phyloP scores from a whole-genome alignment of 139 green algal species.

The Closterium sp. region DNA sequence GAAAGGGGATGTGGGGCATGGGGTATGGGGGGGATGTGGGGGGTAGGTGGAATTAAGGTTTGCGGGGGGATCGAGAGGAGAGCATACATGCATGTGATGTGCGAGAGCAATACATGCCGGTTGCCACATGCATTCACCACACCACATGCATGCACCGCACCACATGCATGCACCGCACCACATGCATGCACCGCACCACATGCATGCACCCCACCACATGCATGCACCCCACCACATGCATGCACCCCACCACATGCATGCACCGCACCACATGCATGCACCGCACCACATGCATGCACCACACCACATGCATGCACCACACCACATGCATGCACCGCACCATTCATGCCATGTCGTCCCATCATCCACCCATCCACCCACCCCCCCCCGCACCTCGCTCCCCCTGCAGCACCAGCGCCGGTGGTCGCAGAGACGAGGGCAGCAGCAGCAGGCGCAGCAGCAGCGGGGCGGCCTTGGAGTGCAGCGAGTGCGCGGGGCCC shows the following conservation, averaged over 20 bases:
- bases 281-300: neutral
- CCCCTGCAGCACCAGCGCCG: neutral
- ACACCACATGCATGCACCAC: no score
- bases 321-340: neutral
- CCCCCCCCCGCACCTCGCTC: neutral
- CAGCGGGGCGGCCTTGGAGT: neutral
- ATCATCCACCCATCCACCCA: neutral
- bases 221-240: neutral
- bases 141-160: neutral
- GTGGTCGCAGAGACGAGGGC: neutral
- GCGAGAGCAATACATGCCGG: no score
- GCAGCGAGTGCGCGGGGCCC: neutral
- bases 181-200: neutral
- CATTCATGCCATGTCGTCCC: no score
- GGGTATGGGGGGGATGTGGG: neutral
- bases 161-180: neutral
- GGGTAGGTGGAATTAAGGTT: neutral
- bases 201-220: no score
- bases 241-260: no score
- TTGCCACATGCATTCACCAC: no score
- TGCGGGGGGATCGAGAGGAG: no score
- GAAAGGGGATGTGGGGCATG: neutral
- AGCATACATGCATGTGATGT: no score
- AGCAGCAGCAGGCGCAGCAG: neutral
- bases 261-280: no score